phyloP scores from a whole-genome alignment of 352 stramenopile species.

The Globisporangium uncinulatum region DNA sequence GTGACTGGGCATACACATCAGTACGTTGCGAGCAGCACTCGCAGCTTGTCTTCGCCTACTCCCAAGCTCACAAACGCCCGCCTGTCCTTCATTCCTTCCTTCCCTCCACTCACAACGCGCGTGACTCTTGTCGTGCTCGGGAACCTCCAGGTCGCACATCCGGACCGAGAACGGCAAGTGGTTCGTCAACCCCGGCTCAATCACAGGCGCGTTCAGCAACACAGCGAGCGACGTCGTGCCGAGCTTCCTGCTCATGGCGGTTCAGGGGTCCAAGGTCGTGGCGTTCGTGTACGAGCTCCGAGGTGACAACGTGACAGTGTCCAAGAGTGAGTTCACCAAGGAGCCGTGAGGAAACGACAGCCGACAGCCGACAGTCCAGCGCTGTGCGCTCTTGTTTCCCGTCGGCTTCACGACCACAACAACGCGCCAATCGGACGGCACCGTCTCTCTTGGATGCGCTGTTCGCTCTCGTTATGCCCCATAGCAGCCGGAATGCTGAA shows the following conservation, averaged over 20 bases:
- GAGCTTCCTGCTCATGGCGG: constrained; percentile 98
- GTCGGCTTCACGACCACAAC: too few species aligned
- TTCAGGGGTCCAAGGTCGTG: constrained; percentile 95
- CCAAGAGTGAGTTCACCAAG: constrained; percentile 86
- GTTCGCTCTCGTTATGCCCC: background rate
- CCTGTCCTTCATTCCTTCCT: too few species aligned
- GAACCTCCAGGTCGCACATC: constrained; percentile 68
- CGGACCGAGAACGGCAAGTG: constrained; percentile 92
- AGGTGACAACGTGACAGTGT: constrained; percentile 77
- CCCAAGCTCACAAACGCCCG: background rate
- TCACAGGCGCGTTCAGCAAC: constrained; percentile 94
- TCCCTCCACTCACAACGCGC: background rate
- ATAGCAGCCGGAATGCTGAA: background rate
- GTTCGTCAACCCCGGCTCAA: constrained; percentile 97
- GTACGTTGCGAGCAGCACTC: constrained; percentile 33
- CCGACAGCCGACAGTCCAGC: too few species aligned
- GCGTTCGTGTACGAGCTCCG: constrained; percentile 96
- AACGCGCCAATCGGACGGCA: too few species aligned
- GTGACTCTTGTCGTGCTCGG: background rate
- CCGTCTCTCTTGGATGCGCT: background rate
- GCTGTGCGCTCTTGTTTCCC: too few species aligned
- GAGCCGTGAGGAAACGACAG: constrained; percentile 26
- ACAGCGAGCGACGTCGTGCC: constrained; percentile 75
- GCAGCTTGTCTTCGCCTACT: too few species aligned
- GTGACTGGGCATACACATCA: constrained; percentile 94